Percentiles rank a stretch among this genome's conserved stretches.
Conservation (phyloP, 2,329 filamentous ascomycete genomes). For the Verticillium dahliae region DNA sequence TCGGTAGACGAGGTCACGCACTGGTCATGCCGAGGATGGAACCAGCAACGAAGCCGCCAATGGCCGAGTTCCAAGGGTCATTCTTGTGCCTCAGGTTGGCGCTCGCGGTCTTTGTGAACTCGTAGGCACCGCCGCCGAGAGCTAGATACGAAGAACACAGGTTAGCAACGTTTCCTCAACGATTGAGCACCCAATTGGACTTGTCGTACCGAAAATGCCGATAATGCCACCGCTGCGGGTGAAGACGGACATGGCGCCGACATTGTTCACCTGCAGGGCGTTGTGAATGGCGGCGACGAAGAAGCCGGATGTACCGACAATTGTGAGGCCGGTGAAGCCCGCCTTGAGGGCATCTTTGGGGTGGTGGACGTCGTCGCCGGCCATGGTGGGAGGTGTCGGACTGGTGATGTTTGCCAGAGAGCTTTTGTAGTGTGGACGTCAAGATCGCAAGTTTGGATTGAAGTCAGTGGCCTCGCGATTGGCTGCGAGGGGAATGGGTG, state of each 20-base stretch:
- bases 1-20: slow-evolving; percentile 36
- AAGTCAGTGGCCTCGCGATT: background rate
- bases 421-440: slow-evolving; percentile 6
- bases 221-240: slow-evolving; percentile 72
- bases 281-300: slow-evolving; percentile 77
- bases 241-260: slow-evolving; percentile 75
- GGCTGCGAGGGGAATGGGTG: background rate
- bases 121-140: slow-evolving; percentile 67
- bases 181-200: background rate
- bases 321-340: slow-evolving; percentile 55
- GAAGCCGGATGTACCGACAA: slow-evolving; percentile 63
- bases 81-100: slow-evolving; percentile 84
- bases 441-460: slow-evolving; percentile 12
- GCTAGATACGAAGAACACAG: slow-evolving; percentile 36
- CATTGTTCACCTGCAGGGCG: slow-evolving; percentile 74
- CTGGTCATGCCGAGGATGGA: slow-evolving; percentile 65
- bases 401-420: background rate
- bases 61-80: slow-evolving; percentile 66
- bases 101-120: slow-evolving; percentile 68
- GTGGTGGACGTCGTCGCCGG: slow-evolving; percentile 49
- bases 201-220: slow-evolving; percentile 22
- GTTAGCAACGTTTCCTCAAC: background rate
- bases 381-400: slow-evolving; percentile 11
- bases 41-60: slow-evolving; percentile 73
- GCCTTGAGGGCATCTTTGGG: slow-evolving; percentile 68